Evolutionary conservation across 164 flowering plant genomes (phyloP), one percentile per base, ranked within the genome.

Genomic region (Aristolochia californica): DNA sequence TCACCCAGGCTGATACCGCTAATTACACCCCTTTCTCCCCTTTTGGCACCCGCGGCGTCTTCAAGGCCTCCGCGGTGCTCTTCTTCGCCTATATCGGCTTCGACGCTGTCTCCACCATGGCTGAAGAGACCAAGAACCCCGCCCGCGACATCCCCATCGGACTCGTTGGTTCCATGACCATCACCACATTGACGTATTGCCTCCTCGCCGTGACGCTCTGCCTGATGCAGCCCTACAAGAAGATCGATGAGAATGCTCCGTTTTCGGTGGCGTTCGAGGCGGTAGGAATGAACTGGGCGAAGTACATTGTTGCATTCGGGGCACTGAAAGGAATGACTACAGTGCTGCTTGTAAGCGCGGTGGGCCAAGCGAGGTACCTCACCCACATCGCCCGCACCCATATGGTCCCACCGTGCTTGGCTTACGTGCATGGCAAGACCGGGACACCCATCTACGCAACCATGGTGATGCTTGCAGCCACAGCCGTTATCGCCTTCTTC

Each of bases 381-480:
- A 88, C 96, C 16, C 94, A 88, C 73, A 88, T 88, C 28, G 89
- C 80, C 0, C 68, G 97, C 1, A 77, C 91, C 13, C 95, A 83
- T 70, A 75, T 84, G 89, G 67, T 69, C 70, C 91, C 95, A 0
- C 95, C 95, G 12, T 81, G 80, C 75, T 47, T 89, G 0, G 86
- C 87, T 0, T 28, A 60, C 0, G 78, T 84, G 13, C 49, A 80
- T 34, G 59, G 43, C 2, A 72, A 26, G 56, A 80, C 82, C 0
- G 77, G 80, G 0, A 84, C 91, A 1, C 91, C 91, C 0, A 18
- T 82, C 4, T 76, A 80, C 56, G 86, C 90, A 14, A 83, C 89
- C 0, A 21, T 78, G 11, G 62, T 65, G 7, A 77, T 84, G 82
- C 64, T 69, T n/a, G n/a, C 45, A 0, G 72, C 80, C 1, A 78